Percentiles rank a stretch among this genome's conserved stretches.
phyloP scores from a whole-genome alignment of 148 eudicot genomes.

The Dianthus caryophyllus region DNA sequence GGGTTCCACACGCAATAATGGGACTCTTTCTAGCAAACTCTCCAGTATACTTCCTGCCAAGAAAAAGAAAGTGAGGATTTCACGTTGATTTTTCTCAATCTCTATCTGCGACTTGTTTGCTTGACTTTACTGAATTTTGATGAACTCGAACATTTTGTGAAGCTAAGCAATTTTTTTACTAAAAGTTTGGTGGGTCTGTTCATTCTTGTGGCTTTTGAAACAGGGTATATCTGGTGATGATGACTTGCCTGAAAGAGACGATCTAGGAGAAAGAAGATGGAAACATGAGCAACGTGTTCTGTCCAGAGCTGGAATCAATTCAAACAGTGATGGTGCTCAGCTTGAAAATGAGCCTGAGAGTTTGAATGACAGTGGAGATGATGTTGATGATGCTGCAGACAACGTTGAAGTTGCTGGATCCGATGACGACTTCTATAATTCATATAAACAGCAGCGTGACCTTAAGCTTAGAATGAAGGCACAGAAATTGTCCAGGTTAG shows the following conservation, averaged over 20 bases:
- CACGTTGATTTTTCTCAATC: neutral
- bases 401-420: constrained; percentile 32
- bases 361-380: constrained; percentile 23
- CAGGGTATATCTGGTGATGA: constrained; percentile 79
- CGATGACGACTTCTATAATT: constrained; percentile 52
- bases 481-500: constrained; percentile 48
- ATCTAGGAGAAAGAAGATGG: constrained; percentile 81
- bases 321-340: constrained; percentile 32
- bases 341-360: constrained; percentile 32
- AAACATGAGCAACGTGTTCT: constrained; percentile 74
- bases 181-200: neutral
- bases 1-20: constrained; percentile 29
- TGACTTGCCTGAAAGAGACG: constrained; percentile 80
- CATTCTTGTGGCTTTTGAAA: constrained; percentile 20
- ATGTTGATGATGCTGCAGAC: constrained; percentile 15
- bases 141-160: neutral
- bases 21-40: constrained; percentile 37
- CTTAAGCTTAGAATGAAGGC: constrained; percentile 51
- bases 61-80: constrained; percentile 40
- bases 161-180: neutral
- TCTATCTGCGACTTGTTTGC: neutral
- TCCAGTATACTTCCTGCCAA: constrained; percentile 40
- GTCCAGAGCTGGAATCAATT: constrained; percentile 53
- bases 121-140: neutral
- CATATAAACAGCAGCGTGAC: constrained; percentile 38